These are phyloP conservation scores for Chloranthus sessilifolius DNA, from an alignment of 164 flowering plant species.

Conservation along the genomic window DNA sequence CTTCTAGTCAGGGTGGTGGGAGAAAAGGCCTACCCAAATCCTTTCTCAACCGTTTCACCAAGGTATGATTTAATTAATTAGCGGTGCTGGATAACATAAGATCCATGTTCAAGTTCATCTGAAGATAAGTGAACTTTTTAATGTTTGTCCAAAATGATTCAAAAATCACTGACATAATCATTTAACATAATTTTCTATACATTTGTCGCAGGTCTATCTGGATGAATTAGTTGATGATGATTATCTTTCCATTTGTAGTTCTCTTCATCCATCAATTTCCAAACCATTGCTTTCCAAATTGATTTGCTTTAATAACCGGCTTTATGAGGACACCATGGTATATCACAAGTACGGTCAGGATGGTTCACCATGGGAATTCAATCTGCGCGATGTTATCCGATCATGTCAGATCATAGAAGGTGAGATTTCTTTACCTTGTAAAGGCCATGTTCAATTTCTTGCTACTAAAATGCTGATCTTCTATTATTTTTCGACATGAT, in stretches of 20 bases:
- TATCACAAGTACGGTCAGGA: constrained; percentile 63
- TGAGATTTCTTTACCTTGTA: constrained; percentile 13
- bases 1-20: constrained; percentile 94
- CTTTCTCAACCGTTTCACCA: constrained; percentile 91
- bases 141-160: too few relatives aligned
- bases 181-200: neutral
- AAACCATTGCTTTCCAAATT: constrained; percentile 47
- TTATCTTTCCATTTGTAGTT: constrained; percentile 64
- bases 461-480: neutral
- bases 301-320: constrained; percentile 58
- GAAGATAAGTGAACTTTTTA: too few relatives aligned
- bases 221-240: constrained; percentile 87
- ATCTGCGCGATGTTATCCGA: constrained; percentile 89
- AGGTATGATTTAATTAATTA: constrained; percentile 36
- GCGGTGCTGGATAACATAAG: neutral
- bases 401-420: constrained; percentile 86
- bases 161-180: too few relatives aligned
- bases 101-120: too few relatives aligned
- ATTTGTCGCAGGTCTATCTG: constrained; percentile 72
- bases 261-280: constrained; percentile 65
- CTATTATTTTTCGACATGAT: neutral
- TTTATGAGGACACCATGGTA: constrained; percentile 76
- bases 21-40: constrained; percentile 96
- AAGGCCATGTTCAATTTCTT: too few relatives aligned
- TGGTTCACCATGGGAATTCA: constrained; percentile 99